Evolutionary conservation across 1,139 yeast species (phyloP), one percentile per base, ranked within the genome.

Genomic region (Blastobotrys apis): DNA sequence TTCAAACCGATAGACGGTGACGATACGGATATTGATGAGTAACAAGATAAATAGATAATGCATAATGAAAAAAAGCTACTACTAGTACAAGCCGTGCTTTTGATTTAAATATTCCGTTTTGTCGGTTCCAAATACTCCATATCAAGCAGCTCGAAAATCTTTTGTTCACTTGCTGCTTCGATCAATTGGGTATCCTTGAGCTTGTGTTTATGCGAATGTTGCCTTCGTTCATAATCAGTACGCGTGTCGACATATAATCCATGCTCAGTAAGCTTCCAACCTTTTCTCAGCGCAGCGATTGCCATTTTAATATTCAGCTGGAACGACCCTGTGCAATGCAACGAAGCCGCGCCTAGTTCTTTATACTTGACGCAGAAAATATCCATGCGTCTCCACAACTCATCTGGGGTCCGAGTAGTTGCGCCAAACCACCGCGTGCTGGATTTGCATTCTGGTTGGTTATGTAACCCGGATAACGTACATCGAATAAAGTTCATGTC

Each of bases 271-370:
- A 80, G 59, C 25, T 63, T 64, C 60, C 69, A 65, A 0, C 77
- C 78, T 47, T 66, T 66, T 30, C 66, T 58, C 17, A 53, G 55
- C 25, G 44, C 44, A 8, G 16, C 27, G 17, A 36, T 29, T 4
- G 44, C 15, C 44, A 41, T 34, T 8, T 12, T 30, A 23, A 41
- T 69, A 56, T 79, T 80, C 57, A 78, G 78, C 26, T 71, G 68
- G 42, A 71, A 73, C 49, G 78, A 74, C 0, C 86, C 86, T 0
- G 80, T 78, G 47, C 75, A 80, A 55, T 80, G 80, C 15, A 80
- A 57, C 54, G 73, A 56, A 0, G 77, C 68, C 0, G 81, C 77
- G 0, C 84, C 86, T 12, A 71, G 53, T 45, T 73, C 72, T 1
- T 62, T 54, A 69, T 77, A 72, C 12, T 74, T 76, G 22, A 77